A percentile compares a stretch with the other conserved stretches of the same genome.
Conservation (phyloP, 2,329 filamentous ascomycete species). For the Xylariales sp. region DNA sequence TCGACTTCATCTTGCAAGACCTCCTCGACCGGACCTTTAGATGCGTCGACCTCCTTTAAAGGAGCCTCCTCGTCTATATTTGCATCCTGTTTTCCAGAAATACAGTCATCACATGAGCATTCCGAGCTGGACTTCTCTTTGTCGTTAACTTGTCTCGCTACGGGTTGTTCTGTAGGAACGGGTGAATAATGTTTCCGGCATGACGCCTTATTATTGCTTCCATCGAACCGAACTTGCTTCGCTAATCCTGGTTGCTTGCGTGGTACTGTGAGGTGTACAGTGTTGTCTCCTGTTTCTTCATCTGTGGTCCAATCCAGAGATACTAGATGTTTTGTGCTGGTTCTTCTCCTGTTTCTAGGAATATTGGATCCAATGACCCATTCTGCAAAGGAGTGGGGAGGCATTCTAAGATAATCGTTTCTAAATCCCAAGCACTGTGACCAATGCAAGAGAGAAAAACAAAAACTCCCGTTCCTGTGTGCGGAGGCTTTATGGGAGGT, state of each 20-base stretch:
- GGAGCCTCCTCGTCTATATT: constrained; percentile 32
- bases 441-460: too few species aligned
- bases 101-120: constrained; percentile 1
- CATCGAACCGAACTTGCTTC: too few species aligned
- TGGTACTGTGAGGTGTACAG: constrained; percentile 43
- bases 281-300: constrained; percentile 46
- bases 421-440: too few species aligned
- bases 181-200: too few species aligned
- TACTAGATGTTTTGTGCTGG: constrained; percentile 13
- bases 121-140: constrained; percentile 9
- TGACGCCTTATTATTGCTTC: constrained; percentile 7
- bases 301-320: constrained; percentile 45
- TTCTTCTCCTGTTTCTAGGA: constrained; percentile 3
- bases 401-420: too few species aligned
- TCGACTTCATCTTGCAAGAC: constrained; percentile 25
- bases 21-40: too few species aligned
- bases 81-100: neutral
- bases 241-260: too few species aligned
- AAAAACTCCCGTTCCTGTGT: too few species aligned
- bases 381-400: constrained; percentile 33
- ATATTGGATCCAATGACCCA: constrained; percentile 36
- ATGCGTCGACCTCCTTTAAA: too few species aligned
- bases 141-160: too few species aligned
- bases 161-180: too few species aligned
- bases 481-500: too few species aligned